Base-by-base conservation (phyloP, 768 basidiomycete species). In the Hemileccinum rubropunctum region DNA sequence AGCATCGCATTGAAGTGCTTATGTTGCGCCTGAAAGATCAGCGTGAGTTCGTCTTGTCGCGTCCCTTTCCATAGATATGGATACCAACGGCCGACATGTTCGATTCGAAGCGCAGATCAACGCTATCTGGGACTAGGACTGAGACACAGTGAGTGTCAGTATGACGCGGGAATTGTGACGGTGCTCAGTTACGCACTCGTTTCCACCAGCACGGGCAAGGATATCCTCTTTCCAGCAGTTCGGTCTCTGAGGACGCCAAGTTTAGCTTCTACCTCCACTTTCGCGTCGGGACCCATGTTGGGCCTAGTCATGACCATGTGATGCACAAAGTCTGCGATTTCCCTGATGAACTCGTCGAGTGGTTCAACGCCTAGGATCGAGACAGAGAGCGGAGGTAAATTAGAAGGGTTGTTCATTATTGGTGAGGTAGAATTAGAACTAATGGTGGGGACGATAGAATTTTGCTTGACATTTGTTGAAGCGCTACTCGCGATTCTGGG, bases 331-430 rank as follows among this genome's bases (percentile, higher is more conserved):
- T 95, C 91, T 33, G 91, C 93, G 48, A 97, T 78, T 64, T 92
- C 89, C 64, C 83, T 83, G 65, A 93, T 92, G 64, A 97, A 94
- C 63, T 95, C 94, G 67, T 97, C 94, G 27, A 91, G 73, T 2
- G 93, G 93, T 63, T 95, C 93, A 43, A 92, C 84, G 46, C 88
- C 88, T 26, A 97, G 81, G 55, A 95, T 91, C 14, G 87, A 90
- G 36, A 85, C 74, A 2, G 86, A 86, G 35, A 89, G 78, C 4
- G 84, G 85, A 4, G 83, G 84, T 15, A 86, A 63, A 45, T 52
- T 56, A 27, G 63, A 46, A 34, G 53, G 28, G 37, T 59, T 58
- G 68, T 55, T 52, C 66, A 66, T 68, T 28, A 40, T 49, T 27
- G 66, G 51, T 27, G 56, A 28, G 37, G 52, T 41, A 43, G 55